Evolutionary conservation across 2,329 filamentous ascomycete species (phyloP), one percentile per base, ranked within the genome.

Genomic region (Aspergillus fumigatiaffinis): DNA sequence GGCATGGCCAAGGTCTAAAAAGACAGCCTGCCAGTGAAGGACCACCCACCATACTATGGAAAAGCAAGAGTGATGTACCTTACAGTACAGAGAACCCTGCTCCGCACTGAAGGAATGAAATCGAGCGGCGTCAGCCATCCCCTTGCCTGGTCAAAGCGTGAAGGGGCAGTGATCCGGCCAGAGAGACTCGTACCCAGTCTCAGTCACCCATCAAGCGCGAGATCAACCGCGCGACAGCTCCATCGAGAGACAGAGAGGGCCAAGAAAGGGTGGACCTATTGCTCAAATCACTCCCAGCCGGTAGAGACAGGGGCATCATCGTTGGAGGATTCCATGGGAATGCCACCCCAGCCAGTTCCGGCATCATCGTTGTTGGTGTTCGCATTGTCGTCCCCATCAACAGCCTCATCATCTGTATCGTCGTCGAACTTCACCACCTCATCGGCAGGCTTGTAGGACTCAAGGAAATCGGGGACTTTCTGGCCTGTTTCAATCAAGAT

Each of bases 401-500:
- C 61, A 25, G 53, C 73, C 44, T 80, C 79, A 1, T 75, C 72
- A 50, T 82, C 80, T 5, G 76, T 77, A 50, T 84, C 79, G 41
- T 87, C 84, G 21, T 84, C 76, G 60, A 83, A 86, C 3, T 74
- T 69, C 5, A 83, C 55, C 7, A 73, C 63, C 5, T 73, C 71
- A 1, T 71, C 68, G 0, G 41, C 50, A 10, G 78, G 78, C 54
- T 71, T 83, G 70, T 84, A 86, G 0, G 79, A 62, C 63, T 88
- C 71, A 0, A 97, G 82, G 70, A 97, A 97, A 0, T 95, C 89
- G 0, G 94, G 94, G 26, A 99, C 76, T 0, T 80, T 75, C 74
- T 96, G 91, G 4, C 86, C 81, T 4, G 86, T 90, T 75, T 97
- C 93, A 0, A 96, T 69, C 0, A 99, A 80, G 5, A 91, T 86